Evolutionary conservation across 73 alveolate species (phyloP).

Genomic region (Effrenium voratum): DNA sequence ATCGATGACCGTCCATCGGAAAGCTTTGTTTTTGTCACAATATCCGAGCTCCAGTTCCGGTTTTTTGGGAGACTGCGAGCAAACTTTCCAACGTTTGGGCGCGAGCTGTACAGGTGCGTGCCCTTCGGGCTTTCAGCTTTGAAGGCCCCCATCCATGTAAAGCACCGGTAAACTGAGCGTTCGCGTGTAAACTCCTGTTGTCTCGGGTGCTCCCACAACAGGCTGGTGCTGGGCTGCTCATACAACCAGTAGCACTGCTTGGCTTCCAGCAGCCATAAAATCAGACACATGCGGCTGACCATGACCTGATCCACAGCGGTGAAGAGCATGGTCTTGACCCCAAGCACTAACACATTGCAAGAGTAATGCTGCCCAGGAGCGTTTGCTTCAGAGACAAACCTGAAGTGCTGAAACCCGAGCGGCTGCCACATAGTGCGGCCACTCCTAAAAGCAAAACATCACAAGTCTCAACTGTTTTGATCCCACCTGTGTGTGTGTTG

Average conservation of each 20-base stretch:
- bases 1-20: background rate
- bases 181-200: background rate
- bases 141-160: constrained; percentile 13
- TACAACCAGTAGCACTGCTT: background rate
- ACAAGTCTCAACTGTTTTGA: no score
- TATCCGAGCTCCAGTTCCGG: background rate
- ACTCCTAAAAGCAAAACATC: background rate
- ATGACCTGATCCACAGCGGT: background rate
- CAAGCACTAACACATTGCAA: background rate
- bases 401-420: background rate
- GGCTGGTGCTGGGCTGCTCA: background rate
- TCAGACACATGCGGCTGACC: background rate
- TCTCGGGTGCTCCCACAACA: background rate
- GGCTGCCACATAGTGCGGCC: background rate
- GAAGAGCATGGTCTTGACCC: background rate
- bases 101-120: background rate
- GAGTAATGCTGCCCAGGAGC: background rate
- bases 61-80: background rate
- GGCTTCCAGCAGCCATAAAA: background rate
- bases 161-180: background rate
- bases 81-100: background rate
- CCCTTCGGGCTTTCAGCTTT: background rate
- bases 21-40: background rate
- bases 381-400: background rate
- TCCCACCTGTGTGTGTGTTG: background rate